Conservation (phyloP, 371 early-diverging fungal genomes). For the Zopfochytrium polystomum region DNA sequence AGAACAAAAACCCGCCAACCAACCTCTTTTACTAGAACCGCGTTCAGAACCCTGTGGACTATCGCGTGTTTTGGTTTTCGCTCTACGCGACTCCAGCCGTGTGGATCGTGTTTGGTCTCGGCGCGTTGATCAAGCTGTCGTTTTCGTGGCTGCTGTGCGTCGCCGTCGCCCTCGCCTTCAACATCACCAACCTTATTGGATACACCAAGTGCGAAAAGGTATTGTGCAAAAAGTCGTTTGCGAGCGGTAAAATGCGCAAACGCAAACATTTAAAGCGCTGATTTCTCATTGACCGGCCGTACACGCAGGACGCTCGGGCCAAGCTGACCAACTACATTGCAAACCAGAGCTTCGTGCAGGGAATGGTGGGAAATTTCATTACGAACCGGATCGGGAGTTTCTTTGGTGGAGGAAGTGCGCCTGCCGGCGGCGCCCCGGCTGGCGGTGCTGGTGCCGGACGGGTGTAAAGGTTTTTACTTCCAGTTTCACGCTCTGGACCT, state of each 20-base stretch:
- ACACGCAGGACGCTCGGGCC: conserved; percentile 47
- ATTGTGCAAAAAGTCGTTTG: conserved; percentile 4
- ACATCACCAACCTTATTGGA: conserved; percentile 88
- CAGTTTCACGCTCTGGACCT: too few species aligned
- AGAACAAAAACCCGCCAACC: not conserved
- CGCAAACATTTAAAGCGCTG: not conserved
- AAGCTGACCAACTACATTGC: conserved; percentile 39
- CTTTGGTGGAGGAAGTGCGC: conserved; percentile 37
- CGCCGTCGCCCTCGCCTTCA: conserved; percentile 76
- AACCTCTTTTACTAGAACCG: conserved; percentile 48
- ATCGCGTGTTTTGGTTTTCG: conserved; percentile 86
- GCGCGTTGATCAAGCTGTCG: conserved; percentile 67
- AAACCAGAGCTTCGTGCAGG: conserved; percentile 36
- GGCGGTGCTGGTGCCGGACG: too few species aligned
- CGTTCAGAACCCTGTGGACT: conserved; percentile 76
- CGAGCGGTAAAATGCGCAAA: not conserved
- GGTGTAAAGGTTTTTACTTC: too few species aligned
- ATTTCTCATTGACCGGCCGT: too few species aligned
- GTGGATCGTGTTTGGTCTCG: conserved; percentile 80
- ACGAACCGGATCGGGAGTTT: conserved; percentile 38
- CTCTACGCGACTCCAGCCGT: conserved; percentile 81
- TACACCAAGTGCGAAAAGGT: conserved; percentile 93
- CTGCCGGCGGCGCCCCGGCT: too few species aligned
- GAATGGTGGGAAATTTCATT: conserved; percentile 41
- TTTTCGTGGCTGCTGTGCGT: conserved; percentile 82